A percentile compares a stretch with the other conserved stretches of the same genome.
Evolutionary conservation across 2,329 filamentous ascomycete genomes (phyloP).

Genomic region (Pseudocercospora cruenta): DNA sequence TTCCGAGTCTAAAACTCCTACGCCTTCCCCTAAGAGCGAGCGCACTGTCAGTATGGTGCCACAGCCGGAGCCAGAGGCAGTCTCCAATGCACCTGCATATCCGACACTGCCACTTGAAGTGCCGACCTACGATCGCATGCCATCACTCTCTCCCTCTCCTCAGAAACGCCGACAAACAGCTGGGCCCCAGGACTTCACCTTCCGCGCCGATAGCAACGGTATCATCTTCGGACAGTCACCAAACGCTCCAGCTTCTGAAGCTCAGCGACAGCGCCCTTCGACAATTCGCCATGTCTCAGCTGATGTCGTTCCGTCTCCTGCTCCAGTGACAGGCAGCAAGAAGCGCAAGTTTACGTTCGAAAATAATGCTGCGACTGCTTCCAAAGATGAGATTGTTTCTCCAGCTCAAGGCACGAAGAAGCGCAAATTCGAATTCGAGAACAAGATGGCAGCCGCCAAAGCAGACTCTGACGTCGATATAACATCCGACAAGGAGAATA

Average conservation of each 20-base stretch:
- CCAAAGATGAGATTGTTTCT: slow-evolving; percentile 45
- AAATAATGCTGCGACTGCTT: slow-evolving; percentile 29
- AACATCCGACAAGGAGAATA: slow-evolving; percentile 50
- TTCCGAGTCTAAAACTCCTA: slow-evolving; percentile 35
- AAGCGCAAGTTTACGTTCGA: slow-evolving; percentile 50
- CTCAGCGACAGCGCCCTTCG: slow-evolving; percentile 39
- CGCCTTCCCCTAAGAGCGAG: slow-evolving; percentile 30
- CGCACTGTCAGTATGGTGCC: slow-evolving; percentile 9
- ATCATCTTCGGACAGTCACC: slow-evolving; percentile 49
- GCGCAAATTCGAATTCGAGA: slow-evolving; percentile 25
- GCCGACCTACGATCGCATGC: slow-evolving; percentile 16
- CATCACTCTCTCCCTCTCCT: slow-evolving; percentile 36
- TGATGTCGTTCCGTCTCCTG: slow-evolving; percentile 30
- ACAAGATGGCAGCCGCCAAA: slow-evolving; percentile 10
- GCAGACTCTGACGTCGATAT: slow-evolving; percentile 19
- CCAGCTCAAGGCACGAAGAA: slow-evolving; percentile 21
- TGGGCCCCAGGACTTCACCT: slow-evolving; percentile 51
- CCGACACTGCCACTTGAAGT: slow-evolving; percentile 24
- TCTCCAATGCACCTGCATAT: slow-evolving; percentile 5
- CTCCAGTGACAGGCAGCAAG: slow-evolving; percentile 37
- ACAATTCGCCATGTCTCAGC: slow-evolving; percentile 51
- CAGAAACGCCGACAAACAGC: slow-evolving; percentile 42
- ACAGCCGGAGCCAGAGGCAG: slow-evolving; percentile 10
- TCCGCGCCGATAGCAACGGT: slow-evolving; percentile 48
- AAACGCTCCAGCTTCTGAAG: slow-evolving; percentile 32